phyloP scores from a whole-genome alignment of 352 stramenopile genomes.

The Achlya hypogyna region DNA sequence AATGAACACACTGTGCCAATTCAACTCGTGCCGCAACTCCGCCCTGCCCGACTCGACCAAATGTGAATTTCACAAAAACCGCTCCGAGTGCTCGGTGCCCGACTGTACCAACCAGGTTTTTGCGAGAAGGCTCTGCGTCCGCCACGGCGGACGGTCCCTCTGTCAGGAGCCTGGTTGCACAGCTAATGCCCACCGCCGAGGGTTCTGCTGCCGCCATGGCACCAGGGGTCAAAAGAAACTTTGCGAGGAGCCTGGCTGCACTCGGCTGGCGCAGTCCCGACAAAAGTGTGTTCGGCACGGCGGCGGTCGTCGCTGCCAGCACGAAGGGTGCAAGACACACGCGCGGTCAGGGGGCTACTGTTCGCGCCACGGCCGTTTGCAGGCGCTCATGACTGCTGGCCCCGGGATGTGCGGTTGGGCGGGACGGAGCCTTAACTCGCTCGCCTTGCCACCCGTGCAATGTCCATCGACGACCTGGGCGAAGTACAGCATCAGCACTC shows the following conservation, averaged over 20 bases:
- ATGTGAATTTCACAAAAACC: not conserved
- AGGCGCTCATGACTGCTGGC: too few relatives aligned
- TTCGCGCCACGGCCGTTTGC: constrained; percentile 38
- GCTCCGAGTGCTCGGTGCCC: not conserved
- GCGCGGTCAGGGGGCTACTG: constrained; percentile 60
- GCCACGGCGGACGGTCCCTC: not conserved
- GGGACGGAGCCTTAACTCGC: too few relatives aligned
- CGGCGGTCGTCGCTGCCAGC: constrained; percentile 38
- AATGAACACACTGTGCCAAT: not conserved
- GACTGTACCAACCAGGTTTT: not conserved
- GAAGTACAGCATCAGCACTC: not conserved
- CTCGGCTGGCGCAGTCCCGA: constrained; percentile 50
- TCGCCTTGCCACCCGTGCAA: too few relatives aligned
- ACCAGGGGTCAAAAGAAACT: constrained; percentile 29
- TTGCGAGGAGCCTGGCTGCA: constrained; percentile 34
- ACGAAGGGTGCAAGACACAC: constrained; percentile 53
- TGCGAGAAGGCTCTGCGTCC: not conserved
- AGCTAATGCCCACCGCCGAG: constrained; percentile 35
- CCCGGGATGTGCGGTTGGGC: too few relatives aligned
- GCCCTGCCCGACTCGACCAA: not conserved
- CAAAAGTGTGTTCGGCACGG: constrained; percentile 53
- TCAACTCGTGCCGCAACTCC: not conserved
- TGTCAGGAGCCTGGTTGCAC: not conserved
- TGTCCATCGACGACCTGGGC: not conserved
- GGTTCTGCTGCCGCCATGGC: constrained; percentile 40